Evolutionary conservation across 2,329 filamentous ascomycete species (phyloP).

Genomic region (Cladobotryum mycophilum): DNA sequence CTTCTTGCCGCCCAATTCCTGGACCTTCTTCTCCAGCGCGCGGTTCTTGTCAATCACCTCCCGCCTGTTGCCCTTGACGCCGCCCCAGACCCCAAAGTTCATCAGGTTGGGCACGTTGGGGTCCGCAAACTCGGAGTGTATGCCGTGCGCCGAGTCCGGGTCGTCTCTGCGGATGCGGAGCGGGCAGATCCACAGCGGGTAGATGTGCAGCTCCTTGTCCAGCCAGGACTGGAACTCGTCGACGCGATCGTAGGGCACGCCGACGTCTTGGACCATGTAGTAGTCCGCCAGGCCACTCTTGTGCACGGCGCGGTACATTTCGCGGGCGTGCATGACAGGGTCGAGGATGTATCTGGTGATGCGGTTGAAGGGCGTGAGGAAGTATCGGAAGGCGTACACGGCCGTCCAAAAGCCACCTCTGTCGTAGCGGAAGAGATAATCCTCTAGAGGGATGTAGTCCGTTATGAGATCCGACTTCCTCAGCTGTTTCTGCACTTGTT

Average conservation of each 20-base stretch:
- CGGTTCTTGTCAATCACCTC: slow-evolving; percentile 51
- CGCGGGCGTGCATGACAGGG: slow-evolving; percentile 55
- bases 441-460: slow-evolving; percentile 54
- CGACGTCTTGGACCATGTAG: slow-evolving; percentile 61
- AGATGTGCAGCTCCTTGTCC: slow-evolving; percentile 38
- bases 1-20: slow-evolving; percentile 57
- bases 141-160: slow-evolving; percentile 37
- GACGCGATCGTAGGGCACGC: slow-evolving; percentile 38
- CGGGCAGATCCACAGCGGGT: slow-evolving; percentile 53
- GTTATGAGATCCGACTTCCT: slow-evolving; percentile 20
- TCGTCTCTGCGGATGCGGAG: slow-evolving; percentile 38
- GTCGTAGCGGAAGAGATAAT: slow-evolving; percentile 68
- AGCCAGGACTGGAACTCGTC: slow-evolving; percentile 44
- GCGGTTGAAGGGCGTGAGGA: slow-evolving; percentile 58
- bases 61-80: slow-evolving; percentile 33
- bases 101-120: slow-evolving; percentile 38
- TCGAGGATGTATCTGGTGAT: slow-evolving; percentile 57
- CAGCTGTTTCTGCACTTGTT: slow-evolving; percentile 32
- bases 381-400: slow-evolving; percentile 56
- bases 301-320: slow-evolving; percentile 61
- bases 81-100: slow-evolving; percentile 60
- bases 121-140: slow-evolving; percentile 41
- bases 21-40: slow-evolving; percentile 52
- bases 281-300: slow-evolving; percentile 52
- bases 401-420: slow-evolving; percentile 65